These are phyloP conservation scores for Nicotiana tomentosiformis DNA, from an alignment of 257 asterid genomes.

Conservation along the genomic window DNA sequence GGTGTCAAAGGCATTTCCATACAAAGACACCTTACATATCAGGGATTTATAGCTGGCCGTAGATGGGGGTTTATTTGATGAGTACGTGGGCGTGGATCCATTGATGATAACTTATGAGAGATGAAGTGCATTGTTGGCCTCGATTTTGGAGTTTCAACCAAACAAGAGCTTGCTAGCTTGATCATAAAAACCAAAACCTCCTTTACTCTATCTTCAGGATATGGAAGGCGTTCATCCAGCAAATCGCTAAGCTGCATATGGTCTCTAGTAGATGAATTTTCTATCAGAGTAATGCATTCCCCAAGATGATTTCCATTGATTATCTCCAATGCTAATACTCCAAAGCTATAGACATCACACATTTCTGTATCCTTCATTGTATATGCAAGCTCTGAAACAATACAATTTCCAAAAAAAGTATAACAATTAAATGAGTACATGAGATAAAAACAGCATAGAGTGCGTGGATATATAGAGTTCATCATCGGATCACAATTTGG, in stretches of 20 bases:
- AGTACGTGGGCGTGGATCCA: background rate
- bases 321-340: slow-evolving; percentile 4
- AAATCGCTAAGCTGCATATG: background rate
- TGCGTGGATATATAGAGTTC: background rate
- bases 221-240: background rate
- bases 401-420: background rate
- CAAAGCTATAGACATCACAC: slow-evolving; percentile 11
- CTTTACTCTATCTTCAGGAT: background rate
- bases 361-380: background rate
- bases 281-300: background rate
- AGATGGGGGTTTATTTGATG: background rate
- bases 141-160: background rate
- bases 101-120: background rate
- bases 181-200: background rate
- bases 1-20: background rate
- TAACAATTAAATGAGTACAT: background rate
- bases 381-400: slow-evolving; percentile 6
- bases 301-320: background rate
- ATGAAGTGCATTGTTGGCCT: slow-evolving; percentile 8
- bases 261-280: background rate
- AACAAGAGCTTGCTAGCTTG: background rate
- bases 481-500: too few species aligned
- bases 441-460: background rate
- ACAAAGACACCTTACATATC: background rate
- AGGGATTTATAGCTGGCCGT: background rate